Evolutionary conservation across 176 grass and related monocot genomes (phyloP).

Genomic region (Guadua angustifolia): DNA sequence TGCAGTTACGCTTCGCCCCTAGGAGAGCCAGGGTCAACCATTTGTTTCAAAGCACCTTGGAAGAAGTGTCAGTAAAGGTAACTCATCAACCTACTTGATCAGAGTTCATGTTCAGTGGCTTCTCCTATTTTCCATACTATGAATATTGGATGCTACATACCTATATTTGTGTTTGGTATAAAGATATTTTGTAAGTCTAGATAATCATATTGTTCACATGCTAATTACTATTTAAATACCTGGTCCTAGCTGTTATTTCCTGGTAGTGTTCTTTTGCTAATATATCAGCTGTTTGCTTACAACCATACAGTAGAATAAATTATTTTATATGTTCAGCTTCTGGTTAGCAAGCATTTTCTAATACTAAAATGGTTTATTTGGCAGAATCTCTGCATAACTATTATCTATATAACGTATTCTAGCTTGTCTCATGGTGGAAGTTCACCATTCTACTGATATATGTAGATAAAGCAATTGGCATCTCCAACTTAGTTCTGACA

Average conservation of each 20-base stretch:
- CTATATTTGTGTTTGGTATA: conserved; percentile 31
- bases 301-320: neutral
- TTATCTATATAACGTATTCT: too few relatives aligned
- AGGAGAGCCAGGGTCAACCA: conserved; percentile 67
- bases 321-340: neutral
- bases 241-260: neutral
- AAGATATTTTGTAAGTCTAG: conserved; percentile 14
- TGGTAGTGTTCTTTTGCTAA: neutral
- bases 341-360: too few relatives aligned
- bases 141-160: too few relatives aligned
- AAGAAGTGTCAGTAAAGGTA: conserved; percentile 96
- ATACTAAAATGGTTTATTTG: too few relatives aligned
- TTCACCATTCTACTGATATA: too few relatives aligned
- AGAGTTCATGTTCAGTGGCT: conserved; percentile 23
- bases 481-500: conserved; percentile 21
- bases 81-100: neutral
- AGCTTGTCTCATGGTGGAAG: too few relatives aligned
- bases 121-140: conserved; percentile 1
- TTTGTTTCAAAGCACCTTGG: conserved; percentile 94
- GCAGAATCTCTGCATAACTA: too few relatives aligned
- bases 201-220: neutral
- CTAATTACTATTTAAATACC: conserved; percentile 13
- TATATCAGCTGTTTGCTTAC: neutral
- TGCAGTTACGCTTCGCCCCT: conserved; percentile 57
- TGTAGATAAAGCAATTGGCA: neutral